Evolutionary conservation across 2,329 filamentous ascomycete species (phyloP).

Genomic region (Pseudocercospora crystallina): DNA sequence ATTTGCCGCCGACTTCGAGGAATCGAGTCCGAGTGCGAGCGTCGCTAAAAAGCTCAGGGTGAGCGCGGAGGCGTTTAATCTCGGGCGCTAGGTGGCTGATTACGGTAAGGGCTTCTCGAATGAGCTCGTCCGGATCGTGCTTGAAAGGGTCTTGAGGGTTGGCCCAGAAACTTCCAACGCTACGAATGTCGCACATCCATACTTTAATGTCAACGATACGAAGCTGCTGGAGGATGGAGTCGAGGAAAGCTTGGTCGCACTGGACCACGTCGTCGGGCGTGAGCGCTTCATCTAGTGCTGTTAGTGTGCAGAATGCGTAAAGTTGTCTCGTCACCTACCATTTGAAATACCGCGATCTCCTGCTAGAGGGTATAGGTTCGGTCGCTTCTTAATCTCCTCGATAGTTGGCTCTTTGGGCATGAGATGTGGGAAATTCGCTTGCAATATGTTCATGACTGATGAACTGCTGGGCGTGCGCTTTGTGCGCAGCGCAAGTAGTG

Average conservation of each 20-base stretch:
- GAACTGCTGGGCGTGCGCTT: neutral
- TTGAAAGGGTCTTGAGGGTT: constrained; percentile 1
- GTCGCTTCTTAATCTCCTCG: neutral
- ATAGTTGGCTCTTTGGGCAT: constrained; percentile 6
- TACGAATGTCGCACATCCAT: neutral
- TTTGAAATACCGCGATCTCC: constrained; percentile 13
- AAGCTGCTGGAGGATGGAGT: constrained; percentile 5
- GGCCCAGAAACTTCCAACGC: neutral
- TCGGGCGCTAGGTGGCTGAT: constrained; percentile 9
- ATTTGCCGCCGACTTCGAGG: neutral
- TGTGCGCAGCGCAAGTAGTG: neutral
- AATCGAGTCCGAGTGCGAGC: constrained; percentile 2
- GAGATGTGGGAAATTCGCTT: constrained; percentile 12
- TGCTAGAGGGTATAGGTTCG: neutral
- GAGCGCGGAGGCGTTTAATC: constrained; percentile 7
- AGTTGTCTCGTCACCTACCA: neutral
- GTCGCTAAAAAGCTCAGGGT: constrained; percentile 11
- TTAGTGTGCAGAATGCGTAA: neutral
- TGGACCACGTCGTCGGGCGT: neutral
- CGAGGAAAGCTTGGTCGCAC: constrained; percentile 13
- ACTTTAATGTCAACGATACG: constrained; percentile 1
- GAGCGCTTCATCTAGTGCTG: constrained; percentile 4
- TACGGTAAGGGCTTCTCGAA: constrained; percentile 3
- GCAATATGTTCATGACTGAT: no score
- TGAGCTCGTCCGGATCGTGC: neutral